These are phyloP conservation scores for Tuctoria greenei DNA, from an alignment of 176 grass and related monocot species.

Conservation along the genomic window DNA sequence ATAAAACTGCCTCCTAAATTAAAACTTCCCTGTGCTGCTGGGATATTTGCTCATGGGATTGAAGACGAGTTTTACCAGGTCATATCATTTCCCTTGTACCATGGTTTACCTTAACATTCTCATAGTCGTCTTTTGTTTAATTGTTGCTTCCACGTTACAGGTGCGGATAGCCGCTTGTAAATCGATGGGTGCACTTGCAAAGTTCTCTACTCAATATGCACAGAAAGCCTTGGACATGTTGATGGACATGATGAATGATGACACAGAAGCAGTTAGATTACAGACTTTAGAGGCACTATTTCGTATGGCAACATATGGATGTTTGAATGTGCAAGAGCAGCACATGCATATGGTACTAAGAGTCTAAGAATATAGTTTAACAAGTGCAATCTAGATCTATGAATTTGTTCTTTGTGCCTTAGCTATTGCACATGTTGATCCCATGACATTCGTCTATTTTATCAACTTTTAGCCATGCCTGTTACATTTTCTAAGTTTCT, in stretches of 20 bases:
- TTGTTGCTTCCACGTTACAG: constrained; percentile 48
- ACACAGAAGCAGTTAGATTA: constrained; percentile 63
- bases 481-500: not conserved
- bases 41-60: constrained; percentile 78
- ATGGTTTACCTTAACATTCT: not conserved
- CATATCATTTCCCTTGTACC: constrained; percentile 17
- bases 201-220: constrained; percentile 63
- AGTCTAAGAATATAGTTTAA: constrained; percentile 23
- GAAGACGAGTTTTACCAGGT: constrained; percentile 93
- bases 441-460: not conserved
- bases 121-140: constrained; percentile 24
- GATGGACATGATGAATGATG: constrained; percentile 96
- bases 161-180: constrained; percentile 62
- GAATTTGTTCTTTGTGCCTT: not conserved
- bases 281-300: constrained; percentile 70
- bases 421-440: not conserved
- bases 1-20: constrained; percentile 47
- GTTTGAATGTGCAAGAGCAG: constrained; percentile 72
- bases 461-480: not conserved
- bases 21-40: constrained; percentile 57
- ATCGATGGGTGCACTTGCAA: constrained; percentile 66
- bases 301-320: constrained; percentile 62
- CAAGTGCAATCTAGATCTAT: constrained; percentile 19
- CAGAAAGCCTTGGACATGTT: constrained; percentile 69
- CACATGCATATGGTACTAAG: constrained; percentile 86